A percentile compares a stretch with the other conserved stretches of the same genome.
phyloP scores from a whole-genome alignment of 1,284 basidiomycete species.

The Pterulicium gracile region DNA sequence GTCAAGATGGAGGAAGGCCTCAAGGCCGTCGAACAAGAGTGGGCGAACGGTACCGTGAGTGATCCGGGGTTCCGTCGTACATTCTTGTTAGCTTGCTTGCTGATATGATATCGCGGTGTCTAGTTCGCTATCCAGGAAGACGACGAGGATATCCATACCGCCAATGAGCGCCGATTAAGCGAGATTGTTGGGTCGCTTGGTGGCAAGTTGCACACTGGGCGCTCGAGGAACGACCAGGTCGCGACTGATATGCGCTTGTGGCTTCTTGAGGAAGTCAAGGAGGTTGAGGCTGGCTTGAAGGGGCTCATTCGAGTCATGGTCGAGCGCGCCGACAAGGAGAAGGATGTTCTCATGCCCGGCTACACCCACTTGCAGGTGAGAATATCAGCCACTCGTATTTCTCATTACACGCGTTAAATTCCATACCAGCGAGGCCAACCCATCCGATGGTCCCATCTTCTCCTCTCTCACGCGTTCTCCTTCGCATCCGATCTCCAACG shows the following conservation, averaged over 20 bases:
- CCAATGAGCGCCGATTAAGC: conserved; percentile 90
- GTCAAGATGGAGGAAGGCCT: conserved; percentile 73
- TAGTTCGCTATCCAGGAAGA: conserved; percentile 70
- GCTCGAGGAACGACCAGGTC: conserved; percentile 95
- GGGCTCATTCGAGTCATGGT: conserved; percentile 83
- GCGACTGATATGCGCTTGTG: conserved; percentile 97
- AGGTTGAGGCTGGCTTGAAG: conserved; percentile 65
- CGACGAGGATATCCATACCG: conserved; percentile 99
- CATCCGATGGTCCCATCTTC: conserved; percentile 95
- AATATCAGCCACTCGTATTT: conserved; percentile 2
- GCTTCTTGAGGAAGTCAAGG: conserved; percentile 75
- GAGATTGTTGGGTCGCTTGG: conserved; percentile 89
- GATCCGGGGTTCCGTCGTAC: conserved; percentile 2
- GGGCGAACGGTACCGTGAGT: conserved; percentile 63
- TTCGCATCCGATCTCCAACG: conserved; percentile 85
- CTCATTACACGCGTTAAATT: conserved; percentile 3
- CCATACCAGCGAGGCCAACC: conserved; percentile 80
- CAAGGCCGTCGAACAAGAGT: conserved; percentile 71
- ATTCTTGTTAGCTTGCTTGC: conserved; percentile 2
- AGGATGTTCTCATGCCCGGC: conserved; percentile 85
- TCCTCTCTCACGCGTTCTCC: conserved; percentile 91
- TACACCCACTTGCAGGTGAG: conserved; percentile 93
- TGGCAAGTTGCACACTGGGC: conserved; percentile 92
- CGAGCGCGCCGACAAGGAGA: conserved; percentile 86
- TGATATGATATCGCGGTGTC: no score